Evolutionary conservation across 169 alveolate species (phyloP).

Genomic region (Eimeria praecox): DNA sequence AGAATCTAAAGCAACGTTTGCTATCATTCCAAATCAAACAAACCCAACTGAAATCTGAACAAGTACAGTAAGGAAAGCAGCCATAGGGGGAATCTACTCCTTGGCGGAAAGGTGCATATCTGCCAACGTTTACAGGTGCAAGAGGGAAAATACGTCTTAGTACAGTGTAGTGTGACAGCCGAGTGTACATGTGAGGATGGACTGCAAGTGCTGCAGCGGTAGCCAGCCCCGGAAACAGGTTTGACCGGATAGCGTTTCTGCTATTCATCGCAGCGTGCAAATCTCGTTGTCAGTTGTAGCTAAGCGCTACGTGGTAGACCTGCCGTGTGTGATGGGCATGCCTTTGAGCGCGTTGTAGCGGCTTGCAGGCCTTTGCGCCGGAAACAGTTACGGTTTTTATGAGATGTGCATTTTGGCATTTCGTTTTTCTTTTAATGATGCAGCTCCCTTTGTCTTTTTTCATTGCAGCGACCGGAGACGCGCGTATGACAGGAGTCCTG

Average conservation of each 20-base stretch:
- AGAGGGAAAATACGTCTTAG: not conserved
- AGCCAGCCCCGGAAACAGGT: not conserved
- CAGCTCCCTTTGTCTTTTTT: not conserved
- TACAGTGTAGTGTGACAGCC: not conserved
- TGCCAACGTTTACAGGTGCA: not conserved
- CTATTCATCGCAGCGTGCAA: not conserved
- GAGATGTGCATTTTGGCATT: no score
- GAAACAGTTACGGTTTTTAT: no score
- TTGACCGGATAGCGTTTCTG: not conserved
- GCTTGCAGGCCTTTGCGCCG: no score
- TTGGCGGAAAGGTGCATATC: not conserved
- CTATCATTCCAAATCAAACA: slow-evolving; percentile 34
- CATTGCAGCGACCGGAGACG: slow-evolving; percentile 52
- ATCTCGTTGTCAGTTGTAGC: not conserved
- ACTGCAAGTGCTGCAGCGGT: not conserved
- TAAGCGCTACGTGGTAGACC: not conserved
- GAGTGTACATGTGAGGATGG: not conserved
- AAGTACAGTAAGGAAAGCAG: slow-evolving; percentile 28
- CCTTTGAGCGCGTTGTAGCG: not conserved
- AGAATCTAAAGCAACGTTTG: not conserved
- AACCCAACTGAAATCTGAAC: slow-evolving; percentile 39
- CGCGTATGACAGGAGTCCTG: slow-evolving; percentile 15
- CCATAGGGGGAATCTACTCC: not conserved
- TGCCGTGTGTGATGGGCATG: not conserved
- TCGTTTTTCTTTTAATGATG: not conserved